phyloP scores from a whole-genome alignment of 768 basidiomycete genomes.

The Suillus paluster region DNA sequence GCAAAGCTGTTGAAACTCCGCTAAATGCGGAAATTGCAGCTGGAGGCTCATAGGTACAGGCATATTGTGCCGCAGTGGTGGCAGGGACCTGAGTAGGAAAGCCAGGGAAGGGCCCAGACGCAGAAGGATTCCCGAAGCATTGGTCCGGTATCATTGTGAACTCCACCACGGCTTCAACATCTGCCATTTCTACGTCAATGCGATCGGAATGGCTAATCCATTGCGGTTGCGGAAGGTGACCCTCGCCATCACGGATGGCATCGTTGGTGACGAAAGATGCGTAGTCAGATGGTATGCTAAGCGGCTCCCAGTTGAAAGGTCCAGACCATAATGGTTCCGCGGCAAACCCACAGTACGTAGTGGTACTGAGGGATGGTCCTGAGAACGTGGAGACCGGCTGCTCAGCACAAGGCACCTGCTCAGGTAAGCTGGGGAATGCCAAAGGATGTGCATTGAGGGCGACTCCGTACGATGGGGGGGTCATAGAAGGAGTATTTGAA shows the following conservation, averaged over 20 bases:
- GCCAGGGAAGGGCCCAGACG: not conserved
- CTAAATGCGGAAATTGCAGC: not conserved
- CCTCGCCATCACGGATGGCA: not conserved
- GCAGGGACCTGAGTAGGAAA: not conserved
- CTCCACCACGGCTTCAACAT: not conserved
- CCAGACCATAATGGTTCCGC: not conserved
- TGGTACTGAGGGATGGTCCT: not conserved
- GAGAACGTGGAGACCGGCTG: not conserved
- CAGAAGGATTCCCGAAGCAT: not conserved
- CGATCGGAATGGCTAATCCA: not conserved
- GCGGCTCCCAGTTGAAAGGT: not conserved
- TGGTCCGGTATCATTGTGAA: not conserved
- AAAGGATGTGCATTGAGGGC: not conserved
- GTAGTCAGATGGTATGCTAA: not conserved
- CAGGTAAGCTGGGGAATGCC: not conserved
- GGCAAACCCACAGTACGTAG: not conserved
- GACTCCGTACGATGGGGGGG: not conserved
- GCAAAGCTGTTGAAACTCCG: not conserved
- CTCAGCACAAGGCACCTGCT: not conserved
- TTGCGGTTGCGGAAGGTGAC: not conserved
- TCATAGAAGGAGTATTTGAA: too few species aligned
- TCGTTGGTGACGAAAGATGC: not conserved
- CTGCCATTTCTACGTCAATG: slow-evolving; percentile 2
- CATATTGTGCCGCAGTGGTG: not conserved
- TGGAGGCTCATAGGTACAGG: not conserved